Conservation (phyloP, 345 rosid genomes). For the Limnanthes douglasii region DNA sequence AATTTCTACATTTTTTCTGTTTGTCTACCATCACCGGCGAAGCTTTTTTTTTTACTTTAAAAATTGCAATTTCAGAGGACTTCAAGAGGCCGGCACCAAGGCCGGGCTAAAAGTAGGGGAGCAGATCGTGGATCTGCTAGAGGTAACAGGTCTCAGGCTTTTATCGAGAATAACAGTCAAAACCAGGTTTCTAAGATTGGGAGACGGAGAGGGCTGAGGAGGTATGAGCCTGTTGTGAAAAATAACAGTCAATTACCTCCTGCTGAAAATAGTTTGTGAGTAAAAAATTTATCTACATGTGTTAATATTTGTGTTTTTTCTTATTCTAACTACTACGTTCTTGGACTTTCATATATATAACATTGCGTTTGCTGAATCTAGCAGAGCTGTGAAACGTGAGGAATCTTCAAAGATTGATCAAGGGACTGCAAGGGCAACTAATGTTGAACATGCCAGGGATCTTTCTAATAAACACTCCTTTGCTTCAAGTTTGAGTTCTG, state of each 20-base stretch:
- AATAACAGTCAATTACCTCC: constrained; percentile 34
- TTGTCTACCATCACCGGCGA: not conserved
- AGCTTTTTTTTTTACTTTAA: constrained; percentile 1
- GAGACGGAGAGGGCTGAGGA: constrained; percentile 77
- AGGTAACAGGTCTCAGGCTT: constrained; percentile 32
- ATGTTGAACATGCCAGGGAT: constrained; percentile 26
- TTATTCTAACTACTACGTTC: no score
- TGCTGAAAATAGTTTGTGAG: constrained; percentile 43
- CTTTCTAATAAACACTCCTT: constrained; percentile 30
- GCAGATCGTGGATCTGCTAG: constrained; percentile 35
- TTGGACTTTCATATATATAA: no score
- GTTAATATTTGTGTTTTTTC: not conserved
- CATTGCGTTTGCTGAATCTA: no score
- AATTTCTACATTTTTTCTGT: no score
- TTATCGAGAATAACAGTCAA: constrained; percentile 31
- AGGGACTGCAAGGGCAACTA: constrained; percentile 23
- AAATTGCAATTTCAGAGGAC: constrained; percentile 42
- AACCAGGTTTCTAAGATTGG: constrained; percentile 36
- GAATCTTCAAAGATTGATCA: constrained; percentile 22
- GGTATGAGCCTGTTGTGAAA: constrained; percentile 45
- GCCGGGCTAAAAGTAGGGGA: constrained; percentile 46
- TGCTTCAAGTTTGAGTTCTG: constrained; percentile 75
- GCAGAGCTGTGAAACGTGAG: constrained; percentile 37
- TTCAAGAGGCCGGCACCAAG: constrained; percentile 46
- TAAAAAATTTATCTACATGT: no score